Percentiles rank a stretch among this genome's conserved stretches.
phyloP scores from a whole-genome alignment of 1,139 yeast species.

The Lodderomyces margitis region DNA sequence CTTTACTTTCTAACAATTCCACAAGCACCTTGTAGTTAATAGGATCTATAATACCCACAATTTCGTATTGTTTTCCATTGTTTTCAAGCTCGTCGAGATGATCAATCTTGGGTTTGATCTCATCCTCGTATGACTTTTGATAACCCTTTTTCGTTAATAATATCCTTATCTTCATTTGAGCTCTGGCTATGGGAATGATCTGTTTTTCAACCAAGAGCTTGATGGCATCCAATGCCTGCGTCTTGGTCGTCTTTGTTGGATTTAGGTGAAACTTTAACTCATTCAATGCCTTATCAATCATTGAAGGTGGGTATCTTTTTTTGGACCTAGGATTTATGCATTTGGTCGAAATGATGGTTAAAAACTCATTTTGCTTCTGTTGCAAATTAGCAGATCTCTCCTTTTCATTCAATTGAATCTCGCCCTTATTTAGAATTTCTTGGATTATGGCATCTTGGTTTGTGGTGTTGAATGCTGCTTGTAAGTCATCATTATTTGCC shows the following conservation, averaged over 20 bases:
- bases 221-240: conserved; percentile 91
- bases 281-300: conserved; percentile 83
- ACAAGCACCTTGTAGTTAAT: conserved; percentile 72
- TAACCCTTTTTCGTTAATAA: conserved; percentile 51
- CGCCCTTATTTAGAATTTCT: conserved; percentile 86
- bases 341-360: conserved; percentile 81
- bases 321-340: conserved; percentile 88
- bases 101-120: conserved; percentile 50
- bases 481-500: conserved; percentile 83
- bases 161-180: conserved; percentile 83
- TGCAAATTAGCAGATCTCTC: conserved; percentile 77
- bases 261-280: conserved; percentile 81
- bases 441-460: conserved; percentile 71
- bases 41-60: conserved; percentile 82
- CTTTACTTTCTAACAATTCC: conserved; percentile 42
- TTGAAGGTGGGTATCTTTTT: conserved; percentile 90
- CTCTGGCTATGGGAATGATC: conserved; percentile 88
- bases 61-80: conserved; percentile 52
- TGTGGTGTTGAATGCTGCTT: conserved; percentile 70
- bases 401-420: conserved; percentile 89
- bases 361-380: conserved; percentile 79
- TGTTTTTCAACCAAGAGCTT: conserved; percentile 73
- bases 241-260: conserved; percentile 77
- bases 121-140: conserved; percentile 43
- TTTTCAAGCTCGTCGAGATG: conserved; percentile 53